Conservation (phyloP, 2,329 filamentous ascomycete genomes). For the Trichoderma guizhouense region DNA sequence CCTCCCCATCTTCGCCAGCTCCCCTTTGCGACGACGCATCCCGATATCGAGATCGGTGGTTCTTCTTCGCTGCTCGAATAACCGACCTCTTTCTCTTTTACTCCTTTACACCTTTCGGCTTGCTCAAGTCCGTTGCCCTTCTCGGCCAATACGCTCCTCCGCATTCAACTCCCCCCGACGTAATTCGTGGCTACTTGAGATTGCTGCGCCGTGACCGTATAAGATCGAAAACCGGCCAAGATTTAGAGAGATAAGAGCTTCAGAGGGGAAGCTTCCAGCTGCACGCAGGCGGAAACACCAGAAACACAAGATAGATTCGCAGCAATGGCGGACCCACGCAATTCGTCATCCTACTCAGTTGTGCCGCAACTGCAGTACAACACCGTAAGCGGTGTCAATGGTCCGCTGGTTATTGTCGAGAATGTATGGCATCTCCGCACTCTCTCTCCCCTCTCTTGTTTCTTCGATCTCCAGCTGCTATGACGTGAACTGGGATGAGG, state of each 20-base stretch:
- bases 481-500: slow-evolving; percentile 3
- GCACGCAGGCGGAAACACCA: background rate
- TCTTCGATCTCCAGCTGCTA: background rate
- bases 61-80: background rate
- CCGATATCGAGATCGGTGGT: background rate
- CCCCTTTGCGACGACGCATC: background rate
- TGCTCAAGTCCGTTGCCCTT: background rate
- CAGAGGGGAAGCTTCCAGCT: background rate
- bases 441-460: background rate
- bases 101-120: background rate
- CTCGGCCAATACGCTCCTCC: background rate
- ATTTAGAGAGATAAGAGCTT: background rate
- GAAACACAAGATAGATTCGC: background rate
- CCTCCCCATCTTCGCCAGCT: background rate
- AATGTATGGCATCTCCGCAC: slow-evolving; percentile 58
- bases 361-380: slow-evolving; percentile 80
- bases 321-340: slow-evolving; percentile 55
- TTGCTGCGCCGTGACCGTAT: background rate
- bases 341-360: slow-evolving; percentile 58
- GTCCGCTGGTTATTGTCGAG: slow-evolving; percentile 94
- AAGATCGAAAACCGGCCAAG: background rate
- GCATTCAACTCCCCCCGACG: background rate
- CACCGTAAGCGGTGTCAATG: slow-evolving; percentile 96
- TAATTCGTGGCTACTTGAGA: background rate
- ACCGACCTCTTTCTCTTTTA: background rate